Percentiles rank a stretch among this genome's conserved stretches.
These are phyloP conservation scores for Arabidopsis suecica DNA, from an alignment of 345 rosid genomes.

Conservation along the genomic window DNA sequence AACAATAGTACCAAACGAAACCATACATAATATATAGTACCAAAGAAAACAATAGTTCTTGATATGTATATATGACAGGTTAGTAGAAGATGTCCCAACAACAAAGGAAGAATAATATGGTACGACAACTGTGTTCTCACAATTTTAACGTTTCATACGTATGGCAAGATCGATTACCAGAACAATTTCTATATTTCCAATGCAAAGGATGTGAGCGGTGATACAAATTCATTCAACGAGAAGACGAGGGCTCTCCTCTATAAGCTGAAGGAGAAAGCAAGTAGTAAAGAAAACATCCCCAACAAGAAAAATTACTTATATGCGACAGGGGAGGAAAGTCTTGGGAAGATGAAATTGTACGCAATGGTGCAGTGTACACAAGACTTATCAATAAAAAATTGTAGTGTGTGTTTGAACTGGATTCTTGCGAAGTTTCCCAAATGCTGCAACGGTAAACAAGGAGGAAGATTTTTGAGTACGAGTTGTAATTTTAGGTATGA, in stretches of 20 bases:
- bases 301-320: neutral
- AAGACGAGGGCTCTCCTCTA: neutral
- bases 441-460: constrained; percentile 49
- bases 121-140: neutral
- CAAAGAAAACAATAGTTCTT: neutral
- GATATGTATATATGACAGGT: neutral
- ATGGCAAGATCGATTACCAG: neutral
- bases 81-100: neutral
- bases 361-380: constrained; percentile 53
- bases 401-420: neutral
- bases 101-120: neutral
- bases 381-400: neutral
- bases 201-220: constrained; percentile 27
- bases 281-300: neutral
- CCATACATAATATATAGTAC: neutral
- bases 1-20: neutral
- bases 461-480: constrained; percentile 52
- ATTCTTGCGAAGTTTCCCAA: neutral
- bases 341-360: constrained; percentile 36
- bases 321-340: neutral
- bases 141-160: neutral
- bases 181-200: neutral
- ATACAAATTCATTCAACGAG: constrained; percentile 42
- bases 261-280: neutral
- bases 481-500: constrained; percentile 66